These are phyloP conservation scores for Prunus salicina DNA, from an alignment of 306 rosid genomes.

Conservation along the genomic window DNA sequence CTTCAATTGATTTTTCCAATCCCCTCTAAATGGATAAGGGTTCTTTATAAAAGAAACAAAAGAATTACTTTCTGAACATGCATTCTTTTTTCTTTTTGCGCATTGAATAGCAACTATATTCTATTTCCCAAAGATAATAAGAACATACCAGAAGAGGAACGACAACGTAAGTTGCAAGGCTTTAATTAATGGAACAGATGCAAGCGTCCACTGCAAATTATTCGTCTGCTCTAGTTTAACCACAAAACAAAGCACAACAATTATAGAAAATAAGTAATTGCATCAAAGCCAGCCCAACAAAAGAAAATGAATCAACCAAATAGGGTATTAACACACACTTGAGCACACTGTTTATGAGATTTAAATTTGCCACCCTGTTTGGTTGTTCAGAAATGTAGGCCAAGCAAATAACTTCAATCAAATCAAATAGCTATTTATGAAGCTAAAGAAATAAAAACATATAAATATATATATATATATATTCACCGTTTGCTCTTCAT, in stretches of 20 bases:
- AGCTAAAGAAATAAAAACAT: neutral
- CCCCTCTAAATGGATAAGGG: neutral
- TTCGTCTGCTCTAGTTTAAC: slow-evolving; percentile 69
- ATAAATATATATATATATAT: neutral
- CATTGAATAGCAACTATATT: neutral
- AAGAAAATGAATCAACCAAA: neutral
- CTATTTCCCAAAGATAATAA: neutral
- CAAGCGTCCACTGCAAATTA: slow-evolving; percentile 87
- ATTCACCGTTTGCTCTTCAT: neutral
- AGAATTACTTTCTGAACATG: neutral
- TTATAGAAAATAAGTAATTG: slow-evolving; percentile 11
- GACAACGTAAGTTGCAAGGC: slow-evolving; percentile 85
- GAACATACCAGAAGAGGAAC: slow-evolving; percentile 81
- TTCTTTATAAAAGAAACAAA: neutral
- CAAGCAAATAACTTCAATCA: neutral
- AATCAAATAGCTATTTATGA: neutral
- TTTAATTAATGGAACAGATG: slow-evolving; percentile 81
- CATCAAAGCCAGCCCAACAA: neutral
- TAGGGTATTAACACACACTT: neutral
- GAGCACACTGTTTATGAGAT: neutral
- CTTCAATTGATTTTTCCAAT: neutral
- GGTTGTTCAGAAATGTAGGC: neutral
- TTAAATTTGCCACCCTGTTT: neutral
- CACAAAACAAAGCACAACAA: slow-evolving; percentile 21
- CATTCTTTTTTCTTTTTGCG: neutral